A percentile compares a stretch with the other conserved stretches of the same genome.
Conservation (phyloP, 106 monocot species). For the Agapanthus africanus region DNA sequence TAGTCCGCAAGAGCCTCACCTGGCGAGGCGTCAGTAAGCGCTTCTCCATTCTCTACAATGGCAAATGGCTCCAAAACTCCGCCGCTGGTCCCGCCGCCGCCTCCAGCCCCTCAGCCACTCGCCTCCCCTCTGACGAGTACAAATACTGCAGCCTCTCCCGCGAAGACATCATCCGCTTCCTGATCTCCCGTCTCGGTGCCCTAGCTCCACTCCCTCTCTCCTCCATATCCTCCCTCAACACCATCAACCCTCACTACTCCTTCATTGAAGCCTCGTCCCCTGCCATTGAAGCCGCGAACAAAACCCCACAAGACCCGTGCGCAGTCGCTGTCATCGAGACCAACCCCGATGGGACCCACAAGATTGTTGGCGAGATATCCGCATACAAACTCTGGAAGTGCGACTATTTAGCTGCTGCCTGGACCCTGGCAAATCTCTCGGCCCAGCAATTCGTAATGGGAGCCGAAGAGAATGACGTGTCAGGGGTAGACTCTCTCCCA, state of each 20-base stretch:
- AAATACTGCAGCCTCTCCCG: constrained; percentile 83
- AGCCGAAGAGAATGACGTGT: constrained; percentile 38
- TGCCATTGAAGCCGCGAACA: constrained; percentile 45
- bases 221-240: constrained; percentile 58
- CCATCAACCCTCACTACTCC: constrained; percentile 35
- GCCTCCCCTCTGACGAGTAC: constrained; percentile 13
- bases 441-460: constrained; percentile 89
- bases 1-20: constrained; percentile 68
- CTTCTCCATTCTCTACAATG: constrained; percentile 79
- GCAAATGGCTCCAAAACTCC: constrained; percentile 79
- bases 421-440: constrained; percentile 81
- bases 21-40: constrained; percentile 88
- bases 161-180: constrained; percentile 81
- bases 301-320: constrained; percentile 54
- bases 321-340: constrained; percentile 67
- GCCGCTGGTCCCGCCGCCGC: background rate
- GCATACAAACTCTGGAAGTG: constrained; percentile 90
- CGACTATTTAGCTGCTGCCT: constrained; percentile 61
- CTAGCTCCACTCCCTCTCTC: constrained; percentile 78
- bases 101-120: constrained; percentile 8
- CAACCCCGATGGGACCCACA: constrained; percentile 41
- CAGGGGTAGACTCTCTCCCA: constrained; percentile 11
- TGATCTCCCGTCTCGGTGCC: constrained; percentile 85
- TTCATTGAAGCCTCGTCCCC: constrained; percentile 47
- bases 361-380: constrained; percentile 90